These are phyloP conservation scores for Prunus campanulata DNA, from an alignment of 306 rosid genomes.

Conservation along the genomic window DNA sequence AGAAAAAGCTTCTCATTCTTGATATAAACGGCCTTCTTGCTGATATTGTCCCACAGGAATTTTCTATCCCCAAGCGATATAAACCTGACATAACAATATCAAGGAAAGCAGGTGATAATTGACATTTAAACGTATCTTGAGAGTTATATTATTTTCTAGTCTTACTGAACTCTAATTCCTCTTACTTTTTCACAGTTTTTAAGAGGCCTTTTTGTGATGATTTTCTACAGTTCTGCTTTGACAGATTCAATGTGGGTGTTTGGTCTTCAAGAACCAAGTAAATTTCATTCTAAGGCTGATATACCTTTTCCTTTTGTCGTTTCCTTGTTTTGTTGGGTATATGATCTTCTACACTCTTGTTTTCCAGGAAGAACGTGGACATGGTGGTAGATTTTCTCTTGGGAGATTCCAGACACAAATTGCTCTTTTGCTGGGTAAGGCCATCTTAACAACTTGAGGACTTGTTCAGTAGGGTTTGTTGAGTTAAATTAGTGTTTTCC, in stretches of 20 bases:
- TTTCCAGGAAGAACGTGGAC: conserved; percentile 62
- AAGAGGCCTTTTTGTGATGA: conserved; percentile 87
- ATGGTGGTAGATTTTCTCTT: conserved; percentile 46
- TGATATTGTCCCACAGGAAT: conserved; percentile 47
- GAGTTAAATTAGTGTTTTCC: neutral
- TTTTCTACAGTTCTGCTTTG: conserved; percentile 78
- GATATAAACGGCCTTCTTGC: conserved; percentile 92
- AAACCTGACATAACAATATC: conserved; percentile 37
- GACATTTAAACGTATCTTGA: conserved; percentile 6
- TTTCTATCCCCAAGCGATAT: conserved; percentile 14
- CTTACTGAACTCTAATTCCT: conserved; percentile 25
- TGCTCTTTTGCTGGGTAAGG: conserved; percentile 88
- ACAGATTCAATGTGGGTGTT: conserved; percentile 76
- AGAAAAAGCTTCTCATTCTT: conserved; percentile 86
- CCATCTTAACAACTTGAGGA: neutral
- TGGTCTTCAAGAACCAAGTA: conserved; percentile 96
- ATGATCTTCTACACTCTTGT: neutral
- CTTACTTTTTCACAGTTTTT: conserved; percentile 55
- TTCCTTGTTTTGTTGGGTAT: neutral
- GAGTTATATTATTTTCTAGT: conserved; percentile 8
- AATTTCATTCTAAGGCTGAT: conserved; percentile 27
- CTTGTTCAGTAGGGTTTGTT: neutral
- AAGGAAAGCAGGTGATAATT: conserved; percentile 53
- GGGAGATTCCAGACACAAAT: conserved; percentile 46
- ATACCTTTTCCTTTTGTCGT: conserved; percentile 15